Evolutionary conservation across 1,284 basidiomycete genomes (phyloP), one percentile per base, ranked within the genome.

Genomic region (Rhodotorula sp.): DNA sequence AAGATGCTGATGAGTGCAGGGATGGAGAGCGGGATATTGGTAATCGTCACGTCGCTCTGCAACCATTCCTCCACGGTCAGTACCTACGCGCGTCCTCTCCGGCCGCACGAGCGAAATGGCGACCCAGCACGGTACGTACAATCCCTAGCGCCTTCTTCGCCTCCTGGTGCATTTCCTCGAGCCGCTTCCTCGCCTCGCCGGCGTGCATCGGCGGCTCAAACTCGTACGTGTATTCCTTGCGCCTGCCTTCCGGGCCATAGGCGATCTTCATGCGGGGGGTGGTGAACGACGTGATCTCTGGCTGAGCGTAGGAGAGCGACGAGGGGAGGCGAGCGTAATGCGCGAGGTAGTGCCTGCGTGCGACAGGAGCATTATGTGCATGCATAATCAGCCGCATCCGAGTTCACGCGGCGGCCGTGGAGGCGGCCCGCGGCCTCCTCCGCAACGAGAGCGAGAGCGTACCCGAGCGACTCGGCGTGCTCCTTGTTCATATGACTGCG

Each of bases 141-240:
- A 69, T 50, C 21, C 70, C 72, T 15, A 74, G 54, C 32, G 21
- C 37, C 10, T 44, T 27, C 51, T 55, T 50, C 21, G 72, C 70
- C 29, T 68, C 66, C 39, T 55, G 34, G 41, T 74, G 72, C 70
- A 74, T 72, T 50, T 53, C 48, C 55, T 66, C 72, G 37, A 74
- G 44, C 21, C 72, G 37, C 41, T 62, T 68, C 53, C 72, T 50
- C 60, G 72, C 72, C 58, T 74, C 55, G 0, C 72, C 72, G 4
- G 72, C 58, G 8, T 39, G 21, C 69, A 74, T 71, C 34, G 63
- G 63, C 46, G 72, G 72, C 29, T 61, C 36, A 22, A 69, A 74
- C 61, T 41, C 39, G 22, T 37, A 59, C 44, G 34, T 54, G 54
- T 59, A 63, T 32, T 63, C 62, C 15, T 27, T 48, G 36, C 72